Percentiles rank a stretch among this genome's conserved stretches.
Evolutionary conservation across 768 basidiomycete genomes (phyloP).

Genomic region (Cyclocybe cylindracea): DNA sequence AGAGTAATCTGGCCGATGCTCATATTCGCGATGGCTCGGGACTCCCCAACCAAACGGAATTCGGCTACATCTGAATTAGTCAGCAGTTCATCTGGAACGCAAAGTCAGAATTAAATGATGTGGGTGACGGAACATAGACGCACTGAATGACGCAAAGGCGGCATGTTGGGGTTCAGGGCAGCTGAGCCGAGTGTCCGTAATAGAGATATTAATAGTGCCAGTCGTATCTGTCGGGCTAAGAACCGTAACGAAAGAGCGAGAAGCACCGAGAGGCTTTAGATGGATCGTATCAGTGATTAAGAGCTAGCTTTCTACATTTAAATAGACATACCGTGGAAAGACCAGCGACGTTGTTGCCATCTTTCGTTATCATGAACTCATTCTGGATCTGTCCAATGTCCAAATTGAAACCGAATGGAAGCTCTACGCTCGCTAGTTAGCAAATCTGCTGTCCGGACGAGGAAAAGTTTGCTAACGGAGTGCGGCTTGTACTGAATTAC

Average conservation of each 20-base stretch:
- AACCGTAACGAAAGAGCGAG: conserved; percentile 59
- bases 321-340: conserved; percentile 52
- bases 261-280: conserved; percentile 58
- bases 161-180: conserved; percentile 48
- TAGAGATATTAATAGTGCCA: conserved; percentile 66
- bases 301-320: not conserved
- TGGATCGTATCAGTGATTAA: not conserved
- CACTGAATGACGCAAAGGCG: conserved; percentile 62
- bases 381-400: conserved; percentile 64
- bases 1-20: conserved; percentile 69
- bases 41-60: conserved; percentile 61
- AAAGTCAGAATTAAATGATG: not conserved
- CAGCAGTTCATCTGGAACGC: conserved; percentile 49
- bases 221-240: conserved; percentile 53
- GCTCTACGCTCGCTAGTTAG: conserved; percentile 34
- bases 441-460: not conserved
- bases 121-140: conserved; percentile 18
- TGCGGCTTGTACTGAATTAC: conserved; percentile 58
- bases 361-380: conserved; percentile 59
- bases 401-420: conserved; percentile 72
- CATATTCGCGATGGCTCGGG: conserved; percentile 59
- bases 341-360: conserved; percentile 53
- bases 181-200: conserved; percentile 52
- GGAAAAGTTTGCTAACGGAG: conserved; percentile 41
- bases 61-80: conserved; percentile 47